Conservation (phyloP, 2,329 filamentous ascomycete species). For the Phoma herbarum region DNA sequence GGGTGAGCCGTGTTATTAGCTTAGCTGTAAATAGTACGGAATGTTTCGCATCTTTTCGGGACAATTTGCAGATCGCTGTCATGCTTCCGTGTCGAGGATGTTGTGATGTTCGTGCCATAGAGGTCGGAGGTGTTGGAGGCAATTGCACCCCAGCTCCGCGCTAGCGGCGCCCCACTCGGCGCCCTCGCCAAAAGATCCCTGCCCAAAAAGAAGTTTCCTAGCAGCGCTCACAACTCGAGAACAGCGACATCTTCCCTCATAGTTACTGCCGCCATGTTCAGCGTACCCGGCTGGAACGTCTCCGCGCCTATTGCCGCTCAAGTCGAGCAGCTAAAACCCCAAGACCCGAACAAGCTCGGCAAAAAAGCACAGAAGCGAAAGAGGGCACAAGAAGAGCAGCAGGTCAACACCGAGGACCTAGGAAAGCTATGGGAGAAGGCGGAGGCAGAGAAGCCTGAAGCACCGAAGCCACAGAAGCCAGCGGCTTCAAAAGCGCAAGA, state of each 20-base stretch:
- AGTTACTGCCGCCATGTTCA: conserved; percentile 72
- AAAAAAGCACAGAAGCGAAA: conserved; percentile 66
- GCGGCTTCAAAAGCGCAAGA: not conserved
- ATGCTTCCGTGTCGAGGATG: no score
- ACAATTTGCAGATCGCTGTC: no score
- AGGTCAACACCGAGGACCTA: conserved; percentile 74
- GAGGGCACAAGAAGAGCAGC: conserved; percentile 74
- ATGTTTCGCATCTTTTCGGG: no score
- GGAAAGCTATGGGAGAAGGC: conserved; percentile 53
- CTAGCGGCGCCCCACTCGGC: conserved; percentile 14
- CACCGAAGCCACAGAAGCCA: conserved; percentile 60
- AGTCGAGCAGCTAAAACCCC: conserved; percentile 55
- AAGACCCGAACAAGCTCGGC: conserved; percentile 52
- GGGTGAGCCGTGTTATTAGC: no score
- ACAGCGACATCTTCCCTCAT: not conserved
- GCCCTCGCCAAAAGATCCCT: conserved; percentile 15
- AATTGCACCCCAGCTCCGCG: not conserved
- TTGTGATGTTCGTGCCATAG: no score
- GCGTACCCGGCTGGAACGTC: conserved; percentile 91
- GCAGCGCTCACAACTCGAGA: not conserved
- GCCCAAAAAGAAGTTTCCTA: conserved; percentile 15
- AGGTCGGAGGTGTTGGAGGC: no score
- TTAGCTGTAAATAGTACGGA: no score
- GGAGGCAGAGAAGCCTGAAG: conserved; percentile 43
- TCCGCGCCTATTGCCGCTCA: conserved; percentile 79